These are phyloP conservation scores for Ustilago hordei DNA, from an alignment of 1,284 basidiomycete species.

Conservation along the genomic window DNA sequence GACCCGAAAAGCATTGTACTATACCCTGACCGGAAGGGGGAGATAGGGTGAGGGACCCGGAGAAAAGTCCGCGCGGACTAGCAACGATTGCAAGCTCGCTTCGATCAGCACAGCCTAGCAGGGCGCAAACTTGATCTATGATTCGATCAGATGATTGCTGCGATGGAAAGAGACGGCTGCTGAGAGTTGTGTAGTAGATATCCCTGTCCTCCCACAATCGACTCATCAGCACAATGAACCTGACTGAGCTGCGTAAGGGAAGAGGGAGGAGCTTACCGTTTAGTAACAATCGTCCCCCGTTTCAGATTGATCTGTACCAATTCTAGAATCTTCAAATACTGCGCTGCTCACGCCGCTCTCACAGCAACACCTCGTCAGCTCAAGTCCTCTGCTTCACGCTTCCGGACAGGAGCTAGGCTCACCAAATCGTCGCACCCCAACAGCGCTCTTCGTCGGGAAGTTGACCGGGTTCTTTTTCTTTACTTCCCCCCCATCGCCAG, in stretches of 20 bases:
- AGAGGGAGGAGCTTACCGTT: conserved; percentile 41
- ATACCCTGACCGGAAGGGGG: not conserved
- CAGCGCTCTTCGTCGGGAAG: conserved; percentile 19
- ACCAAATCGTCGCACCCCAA: conserved; percentile 27
- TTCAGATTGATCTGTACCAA: conserved; percentile 41
- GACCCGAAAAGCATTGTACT: not conserved
- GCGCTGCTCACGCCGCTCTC: conserved; percentile 24
- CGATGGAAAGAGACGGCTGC: conserved; percentile 37
- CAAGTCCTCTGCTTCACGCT: not conserved
- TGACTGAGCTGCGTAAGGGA: not conserved
- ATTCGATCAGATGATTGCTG: conserved; percentile 51
- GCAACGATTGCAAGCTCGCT: conserved; percentile 50
- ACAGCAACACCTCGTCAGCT: not conserved
- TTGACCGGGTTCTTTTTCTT: not conserved
- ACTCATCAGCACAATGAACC: not conserved
- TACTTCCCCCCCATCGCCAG: not conserved
- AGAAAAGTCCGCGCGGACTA: conserved; percentile 48
- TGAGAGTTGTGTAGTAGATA: conserved; percentile 54
- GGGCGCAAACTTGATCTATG: conserved; percentile 24
- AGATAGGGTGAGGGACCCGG: conserved; percentile 29
- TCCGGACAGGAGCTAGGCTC: not conserved
- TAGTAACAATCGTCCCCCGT: conserved; percentile 28
- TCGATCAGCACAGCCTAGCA: conserved; percentile 20
- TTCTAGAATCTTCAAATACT: conserved; percentile 42
- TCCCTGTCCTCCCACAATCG: conserved; percentile 22